A percentile compares a stretch with the other conserved stretches of the same genome.
Conservation (phyloP, 352 stramenopile genomes). For the Pythium myriotylum region DNA sequence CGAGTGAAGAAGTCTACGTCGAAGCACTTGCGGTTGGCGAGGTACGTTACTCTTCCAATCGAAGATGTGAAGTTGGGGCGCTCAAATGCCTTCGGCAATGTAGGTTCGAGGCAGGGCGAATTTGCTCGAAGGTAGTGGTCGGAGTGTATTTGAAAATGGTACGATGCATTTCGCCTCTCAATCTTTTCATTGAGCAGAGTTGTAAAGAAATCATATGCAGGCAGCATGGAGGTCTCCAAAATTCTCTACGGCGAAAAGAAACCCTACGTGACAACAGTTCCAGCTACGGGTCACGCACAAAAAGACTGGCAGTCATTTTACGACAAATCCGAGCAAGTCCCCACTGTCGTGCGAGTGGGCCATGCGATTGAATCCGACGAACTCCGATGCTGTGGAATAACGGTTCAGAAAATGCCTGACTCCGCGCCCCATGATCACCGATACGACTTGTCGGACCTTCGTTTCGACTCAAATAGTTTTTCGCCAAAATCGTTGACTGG, state of each 20-base stretch:
- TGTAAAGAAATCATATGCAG: slow-evolving; percentile 8
- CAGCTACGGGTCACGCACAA: slow-evolving; percentile 61
- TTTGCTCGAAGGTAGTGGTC: slow-evolving; percentile 30
- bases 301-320: slow-evolving; percentile 85
- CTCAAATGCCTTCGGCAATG: neutral
- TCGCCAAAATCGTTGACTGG: slow-evolving; percentile 47
- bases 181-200: too few species aligned
- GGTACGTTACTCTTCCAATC: slow-evolving; percentile 69
- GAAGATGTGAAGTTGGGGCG: slow-evolving; percentile 8
- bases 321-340: slow-evolving; percentile 82
- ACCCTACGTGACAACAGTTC: slow-evolving; percentile 78
- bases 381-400: slow-evolving; percentile 68
- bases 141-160: slow-evolving; percentile 21
- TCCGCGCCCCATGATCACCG: slow-evolving; percentile 47
- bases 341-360: slow-evolving; percentile 80
- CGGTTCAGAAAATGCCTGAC: slow-evolving; percentile 83
- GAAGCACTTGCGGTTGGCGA: slow-evolving; percentile 81
- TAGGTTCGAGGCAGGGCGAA: slow-evolving; percentile 65
- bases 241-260: slow-evolving; percentile 74
- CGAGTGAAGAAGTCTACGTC: slow-evolving; percentile 74
- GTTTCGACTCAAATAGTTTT: slow-evolving; percentile 56
- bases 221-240: slow-evolving; percentile 77
- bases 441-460: slow-evolving; percentile 71
- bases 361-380: slow-evolving; percentile 51
- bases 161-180: neutral